phyloP scores from a whole-genome alignment of 139 green algal species.

The Prasinococcaceae sp. region DNA sequence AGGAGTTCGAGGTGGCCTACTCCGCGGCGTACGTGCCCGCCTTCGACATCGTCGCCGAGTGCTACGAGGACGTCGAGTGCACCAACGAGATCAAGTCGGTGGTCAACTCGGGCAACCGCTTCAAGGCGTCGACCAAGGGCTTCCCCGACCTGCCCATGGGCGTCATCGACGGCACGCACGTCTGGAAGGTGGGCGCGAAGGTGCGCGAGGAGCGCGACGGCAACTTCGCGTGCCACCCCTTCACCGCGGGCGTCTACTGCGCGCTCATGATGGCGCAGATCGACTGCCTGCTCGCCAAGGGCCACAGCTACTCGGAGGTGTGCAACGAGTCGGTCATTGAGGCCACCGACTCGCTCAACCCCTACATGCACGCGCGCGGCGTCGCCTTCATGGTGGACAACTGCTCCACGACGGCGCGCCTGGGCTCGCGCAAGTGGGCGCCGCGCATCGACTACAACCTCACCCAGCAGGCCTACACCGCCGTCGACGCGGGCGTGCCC shows the following conservation, averaged over 20 bases:
- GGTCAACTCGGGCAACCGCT: constrained; percentile 73
- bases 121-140: constrained; percentile 40
- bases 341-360: constrained; percentile 96
- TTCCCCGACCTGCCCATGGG: constrained; percentile 85
- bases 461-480: constrained; percentile 55
- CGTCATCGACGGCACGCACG: constrained; percentile 95
- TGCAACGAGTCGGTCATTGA: constrained; percentile 99
- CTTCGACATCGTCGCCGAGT: constrained; percentile 95
- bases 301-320: constrained; percentile 95
- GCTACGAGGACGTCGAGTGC: constrained; percentile 94
- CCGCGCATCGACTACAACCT: constrained; percentile 97
- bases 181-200: constrained; percentile 90
- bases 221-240: too few relatives aligned
- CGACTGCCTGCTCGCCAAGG: constrained; percentile 74
- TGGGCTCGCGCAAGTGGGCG: constrained; percentile 94
- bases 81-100: constrained; percentile 98
- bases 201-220: constrained; percentile 59
- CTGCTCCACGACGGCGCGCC: constrained; percentile 97
- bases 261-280: constrained; percentile 95
- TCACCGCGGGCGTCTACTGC: constrained; percentile 94
- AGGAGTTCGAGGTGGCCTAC: constrained; percentile 78
- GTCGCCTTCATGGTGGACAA: constrained; percentile 99
- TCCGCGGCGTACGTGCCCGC: constrained; percentile 66
- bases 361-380: constrained; percentile 97
- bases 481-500: constrained; percentile 22